phyloP scores from a whole-genome alignment of 352 stramenopile genomes.

The Globisporangium lucens region DNA sequence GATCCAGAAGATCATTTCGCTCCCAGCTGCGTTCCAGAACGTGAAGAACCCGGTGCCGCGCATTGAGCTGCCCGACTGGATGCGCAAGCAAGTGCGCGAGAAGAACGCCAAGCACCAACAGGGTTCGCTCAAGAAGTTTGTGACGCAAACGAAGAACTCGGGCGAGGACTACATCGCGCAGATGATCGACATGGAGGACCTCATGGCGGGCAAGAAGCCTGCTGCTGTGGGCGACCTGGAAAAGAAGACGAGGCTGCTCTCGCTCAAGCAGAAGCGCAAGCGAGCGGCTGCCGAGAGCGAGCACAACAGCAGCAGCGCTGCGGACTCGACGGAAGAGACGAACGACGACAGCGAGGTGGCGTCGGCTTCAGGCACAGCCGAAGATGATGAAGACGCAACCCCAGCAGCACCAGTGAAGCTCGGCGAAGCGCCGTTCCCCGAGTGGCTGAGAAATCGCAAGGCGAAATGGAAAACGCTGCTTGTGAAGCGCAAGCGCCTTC shows the following conservation, averaged over 20 bases:
- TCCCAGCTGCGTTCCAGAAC: conserved; percentile 97
- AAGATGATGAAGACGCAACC: background rate
- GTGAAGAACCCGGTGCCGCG: conserved; percentile 95
- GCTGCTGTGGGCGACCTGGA: conserved; percentile 1
- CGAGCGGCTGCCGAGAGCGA: conserved; percentile 5
- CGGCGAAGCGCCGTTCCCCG: conserved; percentile 48
- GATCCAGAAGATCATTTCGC: conserved; percentile 99
- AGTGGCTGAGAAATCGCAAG: conserved; percentile 73
- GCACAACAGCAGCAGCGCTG: conserved; percentile 10
- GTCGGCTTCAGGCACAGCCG: conserved; percentile 1
- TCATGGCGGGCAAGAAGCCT: conserved; percentile 28
- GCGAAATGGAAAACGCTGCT: conserved; percentile 66
- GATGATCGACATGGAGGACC: conserved; percentile 73
- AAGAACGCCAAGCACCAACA: conserved; percentile 80
- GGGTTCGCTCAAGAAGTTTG: conserved; percentile 89
- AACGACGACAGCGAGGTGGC: conserved; percentile 19
- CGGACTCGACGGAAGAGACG: conserved; percentile 24
- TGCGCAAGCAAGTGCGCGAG: conserved; percentile 91
- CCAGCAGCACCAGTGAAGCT: conserved; percentile 38
- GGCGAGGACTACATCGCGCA: conserved; percentile 50
- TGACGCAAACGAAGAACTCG: conserved; percentile 42
- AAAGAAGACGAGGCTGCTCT: conserved; percentile 12
- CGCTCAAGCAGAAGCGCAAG: conserved; percentile 20
- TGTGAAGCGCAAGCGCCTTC: conserved; percentile 51
- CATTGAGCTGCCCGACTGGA: conserved; percentile 96